A percentile compares a stretch with the other conserved stretches of the same genome.
These are phyloP conservation scores for Colletotrichum lupini DNA, from an alignment of 2,329 filamentous ascomycete genomes.

Conservation along the genomic window DNA sequence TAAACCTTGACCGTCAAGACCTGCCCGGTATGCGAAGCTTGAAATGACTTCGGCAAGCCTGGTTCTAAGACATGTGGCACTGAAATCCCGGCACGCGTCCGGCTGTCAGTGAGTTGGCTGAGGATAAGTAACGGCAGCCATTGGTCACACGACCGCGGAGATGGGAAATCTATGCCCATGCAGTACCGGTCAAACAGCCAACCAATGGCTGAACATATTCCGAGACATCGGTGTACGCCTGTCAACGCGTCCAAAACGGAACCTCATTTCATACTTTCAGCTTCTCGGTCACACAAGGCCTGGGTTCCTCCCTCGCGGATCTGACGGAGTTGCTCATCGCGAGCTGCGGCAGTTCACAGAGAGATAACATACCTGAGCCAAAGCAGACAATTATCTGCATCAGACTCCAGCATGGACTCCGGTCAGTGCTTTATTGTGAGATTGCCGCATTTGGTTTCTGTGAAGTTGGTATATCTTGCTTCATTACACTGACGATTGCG, in stretches of 20 bases:
- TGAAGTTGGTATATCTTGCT: neutral
- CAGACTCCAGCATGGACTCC: neutral
- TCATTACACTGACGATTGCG: neutral
- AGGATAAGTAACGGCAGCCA: neutral
- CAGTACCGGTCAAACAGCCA: slow-evolving; percentile 24
- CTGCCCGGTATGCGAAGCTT: neutral
- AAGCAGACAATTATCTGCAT: neutral
- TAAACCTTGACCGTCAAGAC: neutral
- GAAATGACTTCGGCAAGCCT: neutral
- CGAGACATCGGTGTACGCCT: slow-evolving; percentile 29
- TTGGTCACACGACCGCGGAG: slow-evolving; percentile 27
- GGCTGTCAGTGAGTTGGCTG: slow-evolving; percentile 5
- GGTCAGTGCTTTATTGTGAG: neutral
- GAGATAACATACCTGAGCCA: neutral
- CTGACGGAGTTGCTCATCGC: neutral
- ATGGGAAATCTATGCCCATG: slow-evolving; percentile 23
- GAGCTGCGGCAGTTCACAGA: neutral
- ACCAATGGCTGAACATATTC: neutral
- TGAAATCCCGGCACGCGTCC: neutral
- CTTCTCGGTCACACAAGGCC: neutral
- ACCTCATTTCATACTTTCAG: slow-evolving; percentile 9
- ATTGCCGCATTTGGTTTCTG: neutral
- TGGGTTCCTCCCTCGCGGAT: neutral
- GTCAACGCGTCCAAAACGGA: slow-evolving; percentile 6
- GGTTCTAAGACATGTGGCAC: neutral